phyloP scores from a whole-genome alignment of 139 green algal genomes.

The Tetradesmus obliquus region DNA sequence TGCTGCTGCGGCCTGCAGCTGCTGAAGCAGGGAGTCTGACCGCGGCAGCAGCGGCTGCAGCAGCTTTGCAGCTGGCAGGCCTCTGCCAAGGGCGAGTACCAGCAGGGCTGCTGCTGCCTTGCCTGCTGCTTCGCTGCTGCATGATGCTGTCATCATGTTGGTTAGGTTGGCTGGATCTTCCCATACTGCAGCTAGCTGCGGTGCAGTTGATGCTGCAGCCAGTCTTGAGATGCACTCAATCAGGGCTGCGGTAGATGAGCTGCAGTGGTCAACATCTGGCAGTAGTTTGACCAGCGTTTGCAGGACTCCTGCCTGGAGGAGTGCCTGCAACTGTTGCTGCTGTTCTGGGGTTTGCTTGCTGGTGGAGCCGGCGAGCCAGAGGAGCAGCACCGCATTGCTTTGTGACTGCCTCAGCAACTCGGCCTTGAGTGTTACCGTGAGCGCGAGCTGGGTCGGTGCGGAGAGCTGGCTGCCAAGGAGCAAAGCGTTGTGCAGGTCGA shows the following conservation, averaged over 20 bases:
- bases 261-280: background rate
- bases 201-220: background rate
- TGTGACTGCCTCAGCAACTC: background rate
- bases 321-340: background rate
- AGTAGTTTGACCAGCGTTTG: background rate
- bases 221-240: background rate
- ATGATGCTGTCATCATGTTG: background rate
- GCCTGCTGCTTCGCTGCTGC: background rate
- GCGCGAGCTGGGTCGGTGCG: background rate
- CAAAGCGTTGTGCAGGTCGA: background rate
- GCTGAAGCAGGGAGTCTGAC: background rate
- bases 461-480: background rate
- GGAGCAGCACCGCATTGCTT: background rate
- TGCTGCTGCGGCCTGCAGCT: background rate
- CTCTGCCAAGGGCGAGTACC: background rate
- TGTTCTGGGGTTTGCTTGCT: background rate
- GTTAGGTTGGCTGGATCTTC: background rate
- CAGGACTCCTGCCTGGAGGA: background rate
- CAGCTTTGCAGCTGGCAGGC: background rate
- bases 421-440: background rate
- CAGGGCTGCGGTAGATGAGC: background rate
- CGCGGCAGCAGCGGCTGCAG: background rate
- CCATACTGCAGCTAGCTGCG: background rate
- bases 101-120: background rate
- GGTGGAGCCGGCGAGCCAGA: background rate